These are phyloP conservation scores for Rubia tinctorum DNA, from an alignment of 305 asterid species.

Conservation along the genomic window DNA sequence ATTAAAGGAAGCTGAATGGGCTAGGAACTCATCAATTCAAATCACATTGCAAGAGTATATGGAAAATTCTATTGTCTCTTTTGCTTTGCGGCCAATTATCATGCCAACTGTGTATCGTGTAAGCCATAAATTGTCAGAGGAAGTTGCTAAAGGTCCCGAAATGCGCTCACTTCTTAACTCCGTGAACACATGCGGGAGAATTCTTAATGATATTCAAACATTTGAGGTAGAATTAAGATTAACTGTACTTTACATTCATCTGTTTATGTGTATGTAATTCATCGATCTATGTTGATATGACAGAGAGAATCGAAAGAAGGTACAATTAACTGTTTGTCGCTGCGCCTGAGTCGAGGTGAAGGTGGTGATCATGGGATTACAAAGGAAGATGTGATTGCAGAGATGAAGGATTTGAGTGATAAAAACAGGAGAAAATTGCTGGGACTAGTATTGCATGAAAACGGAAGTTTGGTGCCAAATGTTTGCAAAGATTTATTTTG, in stretches of 20 bases:
- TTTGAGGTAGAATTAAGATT: slow-evolving; percentile 47
- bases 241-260: background rate
- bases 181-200: slow-evolving; percentile 76
- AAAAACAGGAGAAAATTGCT: slow-evolving; percentile 51
- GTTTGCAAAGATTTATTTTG: slow-evolving; percentile 77
- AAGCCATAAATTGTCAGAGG: slow-evolving; percentile 70
- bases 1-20: slow-evolving; percentile 88
- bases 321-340: slow-evolving; percentile 48
- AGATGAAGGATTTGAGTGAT: slow-evolving; percentile 39
- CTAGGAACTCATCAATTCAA: slow-evolving; percentile 19
- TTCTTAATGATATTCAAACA: slow-evolving; percentile 63
- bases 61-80: slow-evolving; percentile 55
- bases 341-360: slow-evolving; percentile 32
- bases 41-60: slow-evolving; percentile 69
- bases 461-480: slow-evolving; percentile 53
- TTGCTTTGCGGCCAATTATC: slow-evolving; percentile 75
- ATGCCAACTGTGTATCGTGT: slow-evolving; percentile 69
- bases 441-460: slow-evolving; percentile 47
- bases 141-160: slow-evolving; percentile 52
- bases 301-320: slow-evolving; percentile 79
- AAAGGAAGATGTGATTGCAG: slow-evolving; percentile 34
- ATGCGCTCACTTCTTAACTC: slow-evolving; percentile 43
- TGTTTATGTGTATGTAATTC: background rate
- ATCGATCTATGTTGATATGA: background rate
- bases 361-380: slow-evolving; percentile 30